Base-by-base conservation (phyloP, 2,329 filamentous ascomycete genomes). In the Orbilia brochopaga region DNA sequence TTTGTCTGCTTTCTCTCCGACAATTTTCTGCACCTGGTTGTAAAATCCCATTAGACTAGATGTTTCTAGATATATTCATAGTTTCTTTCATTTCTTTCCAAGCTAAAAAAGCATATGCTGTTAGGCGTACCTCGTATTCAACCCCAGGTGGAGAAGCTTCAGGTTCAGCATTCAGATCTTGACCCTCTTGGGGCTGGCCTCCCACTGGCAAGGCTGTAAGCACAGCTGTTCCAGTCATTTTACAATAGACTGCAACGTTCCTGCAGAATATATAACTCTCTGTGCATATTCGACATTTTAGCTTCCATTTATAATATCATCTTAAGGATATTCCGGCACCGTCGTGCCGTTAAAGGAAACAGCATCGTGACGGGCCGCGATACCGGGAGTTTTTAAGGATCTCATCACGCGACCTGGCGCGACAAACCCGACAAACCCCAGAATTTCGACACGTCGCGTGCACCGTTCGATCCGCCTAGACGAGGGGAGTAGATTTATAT, bases 11-110 rank as follows among this genome's bases (percentile, higher is more conserved):
- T 65, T 56, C 24, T 72, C 67, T 44, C 42, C 55, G 13, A 72
- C 48, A 27, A 72, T 65, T 53, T 72, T 72, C 3, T 32, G 61
- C 1, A 72, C 56, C 67, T 72, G 27, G 17, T 30, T 8, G n/a
- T 21, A 35, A 58, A 8, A 37, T 30, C 52, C n/a, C 30, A 19
- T 40, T 44, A 44, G 40, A 44, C n/a, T 44, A 15, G 5, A 17
- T 44, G n/a, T 13, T 13, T 37, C 13, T 44, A 23, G 44, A 46
- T 58, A 42, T 58, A 24, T 19, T 15, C 24, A 42, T 11, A 27
- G 23, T 27, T 56, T 10, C 5, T 10, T 11, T 52, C 24, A 62
- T 50, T n/a, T n/a, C n/a, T n/a, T n/a, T n/a, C n/a, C n/a, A n/a
- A n/a, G n/a, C n/a, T n/a, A n/a, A n/a, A n/a, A n/a, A n/a, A n/a